These are phyloP conservation scores for Cardamine resedifolia DNA, from an alignment of 345 rosid genomes.

Conservation along the genomic window DNA sequence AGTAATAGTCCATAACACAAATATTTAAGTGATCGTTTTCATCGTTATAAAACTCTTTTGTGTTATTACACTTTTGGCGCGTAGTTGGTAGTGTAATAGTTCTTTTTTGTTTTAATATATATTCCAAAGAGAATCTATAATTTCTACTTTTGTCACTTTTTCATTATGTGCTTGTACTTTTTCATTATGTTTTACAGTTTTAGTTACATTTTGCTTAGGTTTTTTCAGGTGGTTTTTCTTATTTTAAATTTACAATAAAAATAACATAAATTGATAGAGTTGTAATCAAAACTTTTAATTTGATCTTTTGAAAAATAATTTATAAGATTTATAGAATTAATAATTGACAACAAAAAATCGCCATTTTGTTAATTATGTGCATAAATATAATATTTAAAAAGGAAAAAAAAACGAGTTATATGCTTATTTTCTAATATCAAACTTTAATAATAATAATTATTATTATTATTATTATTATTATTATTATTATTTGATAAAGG, in stretches of 20 bases:
- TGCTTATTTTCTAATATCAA: background rate
- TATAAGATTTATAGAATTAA: too few species aligned
- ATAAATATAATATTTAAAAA: too few species aligned
- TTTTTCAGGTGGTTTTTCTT: too few species aligned
- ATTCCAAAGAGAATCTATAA: background rate
- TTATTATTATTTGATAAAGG: too few species aligned
- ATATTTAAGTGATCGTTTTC: background rate
- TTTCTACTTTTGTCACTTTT: background rate
- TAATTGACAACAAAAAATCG: background rate
- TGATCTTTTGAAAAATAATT: too few species aligned
- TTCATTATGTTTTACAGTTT: too few species aligned
- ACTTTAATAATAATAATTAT: too few species aligned
- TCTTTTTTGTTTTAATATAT: too few species aligned
- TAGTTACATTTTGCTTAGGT: background rate
- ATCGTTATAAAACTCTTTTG: background rate
- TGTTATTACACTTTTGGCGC: background rate
- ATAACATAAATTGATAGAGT: background rate
- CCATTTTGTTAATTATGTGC: background rate
- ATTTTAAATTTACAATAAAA: too few species aligned
- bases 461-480: too few species aligned
- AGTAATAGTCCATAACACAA: background rate
- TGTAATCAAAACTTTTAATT: too few species aligned
- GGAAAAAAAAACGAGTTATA: background rate
- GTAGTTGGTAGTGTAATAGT: background rate
- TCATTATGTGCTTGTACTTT: background rate